Evolutionary conservation across 2,329 filamentous ascomycete genomes (phyloP).

Genomic region (Cordyceps pruinosa): DNA sequence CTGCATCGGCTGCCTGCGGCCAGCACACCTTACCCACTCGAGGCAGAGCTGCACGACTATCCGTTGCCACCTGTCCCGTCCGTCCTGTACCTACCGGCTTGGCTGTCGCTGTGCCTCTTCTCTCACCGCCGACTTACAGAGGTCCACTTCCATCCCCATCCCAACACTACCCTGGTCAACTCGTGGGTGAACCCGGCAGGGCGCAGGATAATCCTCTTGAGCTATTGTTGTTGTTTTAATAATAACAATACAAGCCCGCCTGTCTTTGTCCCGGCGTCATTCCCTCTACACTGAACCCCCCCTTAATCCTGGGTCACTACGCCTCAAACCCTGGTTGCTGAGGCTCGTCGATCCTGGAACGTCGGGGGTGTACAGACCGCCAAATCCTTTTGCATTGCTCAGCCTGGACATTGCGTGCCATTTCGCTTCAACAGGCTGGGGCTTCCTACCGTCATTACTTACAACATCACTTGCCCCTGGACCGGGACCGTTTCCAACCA

Average conservation of each 20-base stretch:
- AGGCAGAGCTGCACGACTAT: background rate
- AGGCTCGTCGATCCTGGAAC: constrained; percentile 8
- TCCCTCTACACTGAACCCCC: background rate
- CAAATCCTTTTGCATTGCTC: background rate
- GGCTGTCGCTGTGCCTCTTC: background rate
- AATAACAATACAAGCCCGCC: constrained; percentile 1
- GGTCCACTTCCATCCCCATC: constrained; percentile 10
- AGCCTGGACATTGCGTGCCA: background rate
- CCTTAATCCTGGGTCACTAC: background rate
- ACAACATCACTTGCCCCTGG: constrained; percentile 1
- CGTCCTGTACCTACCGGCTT: background rate
- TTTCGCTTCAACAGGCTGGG: constrained; percentile 2
- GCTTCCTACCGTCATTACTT: background rate
- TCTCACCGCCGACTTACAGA: constrained; percentile 9
- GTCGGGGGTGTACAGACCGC: constrained; percentile 9
- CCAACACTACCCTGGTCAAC: constrained; percentile 6
- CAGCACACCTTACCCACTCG: constrained; percentile 11
- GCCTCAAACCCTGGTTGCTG: background rate
- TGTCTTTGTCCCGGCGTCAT: background rate
- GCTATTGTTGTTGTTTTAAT: background rate
- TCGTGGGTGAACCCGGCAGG: constrained; percentile 2
- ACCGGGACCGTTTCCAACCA: background rate
- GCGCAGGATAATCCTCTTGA: background rate
- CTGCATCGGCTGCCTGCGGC: constrained; percentile 8
- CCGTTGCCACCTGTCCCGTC: background rate